These are phyloP conservation scores for Ganoderma resinaceum DNA, from an alignment of 1,284 basidiomycete species.

Conservation along the genomic window DNA sequence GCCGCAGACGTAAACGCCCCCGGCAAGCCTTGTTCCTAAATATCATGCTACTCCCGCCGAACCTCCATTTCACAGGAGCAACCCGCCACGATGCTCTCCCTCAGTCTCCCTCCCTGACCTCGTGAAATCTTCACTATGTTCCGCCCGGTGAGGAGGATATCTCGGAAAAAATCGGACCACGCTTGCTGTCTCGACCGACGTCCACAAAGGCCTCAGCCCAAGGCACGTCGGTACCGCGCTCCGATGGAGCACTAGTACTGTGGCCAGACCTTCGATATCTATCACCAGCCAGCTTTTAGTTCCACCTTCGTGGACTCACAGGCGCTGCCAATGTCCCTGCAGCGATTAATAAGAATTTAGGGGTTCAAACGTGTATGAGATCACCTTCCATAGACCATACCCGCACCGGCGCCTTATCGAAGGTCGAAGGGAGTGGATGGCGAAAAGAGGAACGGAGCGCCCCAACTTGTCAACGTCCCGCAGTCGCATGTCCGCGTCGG, in stretches of 20 bases:
- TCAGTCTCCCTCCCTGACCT: neutral
- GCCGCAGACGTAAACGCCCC: neutral
- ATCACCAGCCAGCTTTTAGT: slow-evolving; percentile 2
- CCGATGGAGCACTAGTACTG: slow-evolving; percentile 8
- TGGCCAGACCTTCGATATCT: neutral
- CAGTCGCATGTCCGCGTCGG: slow-evolving; percentile 10
- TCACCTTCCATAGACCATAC: neutral
- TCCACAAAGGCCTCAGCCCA: neutral
- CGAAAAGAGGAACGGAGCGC: neutral
- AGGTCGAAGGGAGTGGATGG: neutral
- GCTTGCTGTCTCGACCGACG: neutral
- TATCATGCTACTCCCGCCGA: neutral
- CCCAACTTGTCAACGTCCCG: neutral
- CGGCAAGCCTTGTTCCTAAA: neutral
- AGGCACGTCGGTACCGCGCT: slow-evolving; percentile 10
- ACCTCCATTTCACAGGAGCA: neutral
- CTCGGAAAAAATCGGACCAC: neutral
- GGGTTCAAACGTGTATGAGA: neutral
- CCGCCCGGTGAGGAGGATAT: neutral
- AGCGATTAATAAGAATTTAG: neutral
- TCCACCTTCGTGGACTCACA: neutral
- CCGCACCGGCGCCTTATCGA: neutral
- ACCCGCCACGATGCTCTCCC: neutral
- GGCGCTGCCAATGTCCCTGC: neutral
- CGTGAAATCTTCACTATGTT: slow-evolving; percentile 3